These are phyloP conservation scores for Patellaria atrata DNA, from an alignment of 495 filamentous ascomycete genomes.

Conservation along the genomic window DNA sequence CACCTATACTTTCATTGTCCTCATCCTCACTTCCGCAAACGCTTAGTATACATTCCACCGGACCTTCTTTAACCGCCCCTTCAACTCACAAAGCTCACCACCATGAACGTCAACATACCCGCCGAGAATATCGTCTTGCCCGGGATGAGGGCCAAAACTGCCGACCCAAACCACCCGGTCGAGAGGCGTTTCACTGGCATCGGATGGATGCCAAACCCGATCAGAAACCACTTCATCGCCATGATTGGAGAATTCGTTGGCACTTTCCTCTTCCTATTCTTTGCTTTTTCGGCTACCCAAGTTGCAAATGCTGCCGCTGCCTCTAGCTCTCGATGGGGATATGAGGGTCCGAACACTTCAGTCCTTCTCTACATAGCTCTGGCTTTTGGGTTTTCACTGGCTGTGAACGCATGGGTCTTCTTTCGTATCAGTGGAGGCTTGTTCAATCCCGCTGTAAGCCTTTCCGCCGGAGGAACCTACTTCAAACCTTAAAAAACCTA, in stretches of 20 bases:
- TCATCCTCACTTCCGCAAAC: too few relatives aligned
- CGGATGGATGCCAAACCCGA: constrained; percentile 20
- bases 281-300: constrained; percentile 66
- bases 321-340: too few relatives aligned
- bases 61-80: too few relatives aligned
- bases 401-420: constrained; percentile 76
- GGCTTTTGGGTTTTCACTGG: constrained; percentile 59
- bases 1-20: too few relatives aligned
- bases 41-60: too few relatives aligned
- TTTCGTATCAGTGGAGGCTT: constrained; percentile 66
- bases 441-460: constrained; percentile 62
- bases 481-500: too few relatives aligned
- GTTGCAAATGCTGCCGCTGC: constrained; percentile 39
- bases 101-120: constrained; percentile 14
- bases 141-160: constrained; percentile 16
- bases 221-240: constrained; percentile 41
- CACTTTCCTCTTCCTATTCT: constrained; percentile 73
- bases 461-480: constrained; percentile 4
- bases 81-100: constrained; percentile 4
- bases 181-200: constrained; percentile 11
- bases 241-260: constrained; percentile 59
- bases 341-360: constrained; percentile 15
- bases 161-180: constrained; percentile 11
- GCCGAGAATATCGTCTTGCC: constrained; percentile 17
- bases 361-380: constrained; percentile 54